Percentiles rank a stretch among this genome's conserved stretches.
phyloP scores from a whole-genome alignment of 495 filamentous ascomycete species.

The Aspergillus ellipticus region DNA sequence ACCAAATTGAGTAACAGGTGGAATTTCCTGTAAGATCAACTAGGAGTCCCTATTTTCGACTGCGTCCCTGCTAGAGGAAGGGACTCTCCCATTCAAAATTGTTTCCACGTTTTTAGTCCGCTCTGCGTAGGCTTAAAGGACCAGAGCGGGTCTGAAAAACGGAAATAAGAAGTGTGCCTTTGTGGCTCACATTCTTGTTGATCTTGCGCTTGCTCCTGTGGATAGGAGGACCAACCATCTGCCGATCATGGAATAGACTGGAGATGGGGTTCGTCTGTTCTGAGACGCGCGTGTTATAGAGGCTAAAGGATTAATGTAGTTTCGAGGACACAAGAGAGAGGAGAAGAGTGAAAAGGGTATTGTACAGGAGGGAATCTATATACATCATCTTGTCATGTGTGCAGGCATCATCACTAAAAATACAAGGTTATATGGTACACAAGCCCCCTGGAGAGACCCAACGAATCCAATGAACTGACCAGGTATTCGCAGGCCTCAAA shows the following conservation, averaged over 20 bases:
- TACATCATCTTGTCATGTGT: conserved; percentile 10
- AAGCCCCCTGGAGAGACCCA: background rate
- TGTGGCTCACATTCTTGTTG: conserved; percentile 38
- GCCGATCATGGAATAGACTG: conserved; percentile 27
- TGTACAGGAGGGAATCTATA: conserved; percentile 19
- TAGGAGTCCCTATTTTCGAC: background rate
- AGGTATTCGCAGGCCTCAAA: too few species aligned
- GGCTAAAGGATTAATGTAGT: too few species aligned
- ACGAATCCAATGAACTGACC: background rate
- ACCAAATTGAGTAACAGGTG: too few species aligned
- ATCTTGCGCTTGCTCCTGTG: conserved; percentile 42
- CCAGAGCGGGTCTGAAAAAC: conserved; percentile 48
- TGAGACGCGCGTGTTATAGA: conserved; percentile 33
- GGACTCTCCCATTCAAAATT: conserved; percentile 12
- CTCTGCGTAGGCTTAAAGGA: conserved; percentile 43
- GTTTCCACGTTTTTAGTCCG: conserved; percentile 55
- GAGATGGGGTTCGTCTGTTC: conserved; percentile 39
- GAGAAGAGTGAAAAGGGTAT: conserved; percentile 13
- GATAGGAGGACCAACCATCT: conserved; percentile 18
- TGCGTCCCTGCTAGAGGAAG: too few species aligned
- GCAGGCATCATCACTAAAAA: conserved; percentile 11
- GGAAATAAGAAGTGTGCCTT: conserved; percentile 41
- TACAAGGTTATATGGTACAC: conserved; percentile 14
- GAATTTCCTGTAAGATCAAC: background rate
- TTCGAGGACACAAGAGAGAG: conserved; percentile 7